Conservation (phyloP, 371 early-diverging fungal genomes). For the Catenaria anguillulae region DNA sequence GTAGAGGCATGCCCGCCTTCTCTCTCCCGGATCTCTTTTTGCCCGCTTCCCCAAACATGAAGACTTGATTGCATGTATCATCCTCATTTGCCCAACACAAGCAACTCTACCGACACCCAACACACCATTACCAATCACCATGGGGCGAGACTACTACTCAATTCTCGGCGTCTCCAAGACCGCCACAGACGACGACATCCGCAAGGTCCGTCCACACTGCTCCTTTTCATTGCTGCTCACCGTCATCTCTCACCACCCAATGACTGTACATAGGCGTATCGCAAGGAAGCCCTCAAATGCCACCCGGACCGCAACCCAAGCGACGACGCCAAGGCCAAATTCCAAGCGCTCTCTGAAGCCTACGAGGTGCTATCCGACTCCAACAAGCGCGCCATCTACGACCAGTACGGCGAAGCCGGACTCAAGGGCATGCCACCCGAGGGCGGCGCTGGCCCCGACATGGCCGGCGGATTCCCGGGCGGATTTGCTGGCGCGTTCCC, state of each 20-base stretch:
- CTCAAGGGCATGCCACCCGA: slow-evolving; percentile 41
- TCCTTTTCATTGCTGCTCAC: not conserved
- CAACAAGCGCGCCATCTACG: slow-evolving; percentile 9
- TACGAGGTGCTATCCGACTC: slow-evolving; percentile 10
- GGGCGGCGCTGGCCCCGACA: slow-evolving; percentile 12
- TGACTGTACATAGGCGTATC: not conserved
- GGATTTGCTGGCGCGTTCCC: slow-evolving; percentile 20
- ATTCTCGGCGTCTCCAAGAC: slow-evolving; percentile 18
- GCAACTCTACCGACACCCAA: too few relatives aligned
- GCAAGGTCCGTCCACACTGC: too few relatives aligned
- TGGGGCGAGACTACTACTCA: slow-evolving; percentile 18
- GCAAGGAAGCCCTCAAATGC: slow-evolving; percentile 2
- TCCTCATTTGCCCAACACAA: too few relatives aligned
- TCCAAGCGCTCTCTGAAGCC: slow-evolving; percentile 20
- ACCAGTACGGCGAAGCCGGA: slow-evolving; percentile 61
- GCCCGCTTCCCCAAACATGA: too few relatives aligned
- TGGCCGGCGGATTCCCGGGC: slow-evolving; percentile 22
- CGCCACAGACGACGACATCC: slow-evolving; percentile 22
- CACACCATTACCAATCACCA: too few relatives aligned
- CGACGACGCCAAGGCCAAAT: slow-evolving; percentile 17
- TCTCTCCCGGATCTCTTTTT: too few relatives aligned
- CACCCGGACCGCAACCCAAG: slow-evolving; percentile 5
- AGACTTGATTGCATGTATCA: too few relatives aligned
- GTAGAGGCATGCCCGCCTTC: too few relatives aligned
- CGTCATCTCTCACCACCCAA: not conserved